Conservation (phyloP, 805 yeast genomes). For the Spathaspora passalidarum region DNA sequence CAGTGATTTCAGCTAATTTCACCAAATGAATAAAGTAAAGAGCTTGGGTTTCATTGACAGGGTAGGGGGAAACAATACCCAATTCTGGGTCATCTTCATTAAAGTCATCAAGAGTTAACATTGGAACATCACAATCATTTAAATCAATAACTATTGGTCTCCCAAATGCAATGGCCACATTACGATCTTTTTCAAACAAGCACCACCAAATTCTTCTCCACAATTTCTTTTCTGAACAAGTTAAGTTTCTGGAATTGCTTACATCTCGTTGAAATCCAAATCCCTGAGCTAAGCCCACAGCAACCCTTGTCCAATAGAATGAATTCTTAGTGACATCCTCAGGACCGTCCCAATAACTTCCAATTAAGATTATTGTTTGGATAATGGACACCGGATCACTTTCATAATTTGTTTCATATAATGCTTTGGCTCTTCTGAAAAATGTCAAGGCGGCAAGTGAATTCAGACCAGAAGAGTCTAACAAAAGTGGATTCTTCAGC, state of each 20-base stretch:
- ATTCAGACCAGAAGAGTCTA: constrained; percentile 51
- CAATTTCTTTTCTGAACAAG: constrained; percentile 41
- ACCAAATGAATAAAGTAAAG: constrained; percentile 60
- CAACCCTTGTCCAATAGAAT: constrained; percentile 68
- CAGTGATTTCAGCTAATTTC: constrained; percentile 68
- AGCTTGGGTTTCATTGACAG: constrained; percentile 47
- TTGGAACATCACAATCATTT: constrained; percentile 75
- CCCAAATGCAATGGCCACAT: constrained; percentile 70
- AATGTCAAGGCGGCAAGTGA: constrained; percentile 50
- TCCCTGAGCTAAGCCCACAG: constrained; percentile 69
- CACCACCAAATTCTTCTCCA: constrained; percentile 80
- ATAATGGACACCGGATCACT: constrained; percentile 58
- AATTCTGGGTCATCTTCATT: constrained; percentile 42
- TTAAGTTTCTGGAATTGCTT: constrained; percentile 35
- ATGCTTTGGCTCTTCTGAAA: constrained; percentile 69
- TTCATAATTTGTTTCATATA: constrained; percentile 69
- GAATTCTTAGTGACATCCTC: constrained; percentile 65
- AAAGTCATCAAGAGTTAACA: constrained; percentile 66
- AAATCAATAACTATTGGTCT: constrained; percentile 66
- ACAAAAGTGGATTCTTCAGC: constrained; percentile 49
- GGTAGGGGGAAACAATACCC: constrained; percentile 38
- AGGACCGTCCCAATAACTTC: constrained; percentile 73
- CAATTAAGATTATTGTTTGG: constrained; percentile 60
- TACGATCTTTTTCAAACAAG: constrained; percentile 66
- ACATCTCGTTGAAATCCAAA: constrained; percentile 70